A percentile compares a stretch with the other conserved stretches of the same genome.
phyloP scores from a whole-genome alignment of 805 yeast species.

The Candida piceae region DNA sequence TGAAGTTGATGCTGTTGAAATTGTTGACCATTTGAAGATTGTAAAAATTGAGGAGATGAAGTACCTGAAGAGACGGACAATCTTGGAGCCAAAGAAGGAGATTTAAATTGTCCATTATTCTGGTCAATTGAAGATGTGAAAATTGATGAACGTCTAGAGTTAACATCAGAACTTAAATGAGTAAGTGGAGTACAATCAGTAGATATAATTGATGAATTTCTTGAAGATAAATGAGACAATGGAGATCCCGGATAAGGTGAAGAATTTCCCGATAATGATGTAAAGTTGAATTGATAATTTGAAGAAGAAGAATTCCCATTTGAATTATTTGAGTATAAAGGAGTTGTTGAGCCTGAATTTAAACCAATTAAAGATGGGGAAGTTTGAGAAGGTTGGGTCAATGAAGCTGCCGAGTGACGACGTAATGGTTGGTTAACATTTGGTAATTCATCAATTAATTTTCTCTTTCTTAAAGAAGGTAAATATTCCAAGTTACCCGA shows the following conservation, averaged over 20 bases:
- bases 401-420: slow-evolving; percentile 31
- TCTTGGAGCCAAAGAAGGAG: slow-evolving; percentile 21
- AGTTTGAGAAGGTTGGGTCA: slow-evolving; percentile 7
- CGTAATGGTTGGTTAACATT: slow-evolving; percentile 18
- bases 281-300: slow-evolving; percentile 7
- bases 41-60: slow-evolving; percentile 19
- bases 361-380: background rate
- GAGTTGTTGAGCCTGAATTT: background rate
- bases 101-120: slow-evolving; percentile 11
- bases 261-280: slow-evolving; percentile 10
- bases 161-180: slow-evolving; percentile 16
- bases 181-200: slow-evolving; percentile 28
- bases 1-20: too few species aligned
- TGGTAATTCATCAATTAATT: slow-evolving; percentile 20
- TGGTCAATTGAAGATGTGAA: slow-evolving; percentile 12
- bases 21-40: too few species aligned
- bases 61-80: slow-evolving; percentile 21
- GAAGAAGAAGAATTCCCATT: background rate
- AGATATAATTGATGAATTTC: slow-evolving; percentile 29
- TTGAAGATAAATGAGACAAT: slow-evolving; percentile 26
- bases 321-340: slow-evolving; percentile 1
- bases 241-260: slow-evolving; percentile 27
- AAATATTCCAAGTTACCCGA: slow-evolving; percentile 11
- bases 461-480: slow-evolving; percentile 23
- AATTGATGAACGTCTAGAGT: slow-evolving; percentile 26